Percentiles rank a stretch among this genome's conserved stretches.
Conservation (phyloP, 2,329 filamentous ascomycete species). For the Exophiala spinifera region DNA sequence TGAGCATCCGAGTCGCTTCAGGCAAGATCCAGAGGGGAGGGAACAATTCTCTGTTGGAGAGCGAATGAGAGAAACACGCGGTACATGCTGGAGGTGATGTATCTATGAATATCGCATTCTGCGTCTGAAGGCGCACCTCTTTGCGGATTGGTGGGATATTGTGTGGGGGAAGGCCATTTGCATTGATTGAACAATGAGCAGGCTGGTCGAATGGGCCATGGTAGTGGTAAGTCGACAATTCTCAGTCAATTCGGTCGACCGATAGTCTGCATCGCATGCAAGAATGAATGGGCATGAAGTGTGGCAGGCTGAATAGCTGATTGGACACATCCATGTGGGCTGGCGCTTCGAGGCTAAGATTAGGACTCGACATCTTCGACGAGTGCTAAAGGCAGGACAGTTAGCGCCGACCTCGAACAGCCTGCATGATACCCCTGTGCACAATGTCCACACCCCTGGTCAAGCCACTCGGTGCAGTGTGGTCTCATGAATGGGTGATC, state of each 20-base stretch:
- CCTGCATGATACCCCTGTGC: conserved; percentile 13
- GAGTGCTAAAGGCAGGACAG: conserved; percentile 16
- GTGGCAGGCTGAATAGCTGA: conserved; percentile 25
- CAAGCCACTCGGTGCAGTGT: conserved; percentile 4
- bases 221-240: conserved; percentile 12
- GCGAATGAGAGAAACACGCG: conserved; percentile 28
- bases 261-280: conserved; percentile 51
- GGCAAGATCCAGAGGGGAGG: conserved; percentile 20
- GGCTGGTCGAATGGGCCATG: conserved; percentile 21
- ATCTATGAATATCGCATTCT: conserved; percentile 31
- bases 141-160: conserved; percentile 24
- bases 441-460: conserved; percentile 2
- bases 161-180: conserved; percentile 16
- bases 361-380: conserved; percentile 19
- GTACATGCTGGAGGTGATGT: conserved; percentile 22
- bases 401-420: conserved; percentile 19
- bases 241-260: conserved; percentile 20
- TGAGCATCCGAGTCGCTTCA: conserved; percentile 23
- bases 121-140: conserved; percentile 24
- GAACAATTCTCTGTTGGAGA: conserved; percentile 19
- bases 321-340: conserved; percentile 16
- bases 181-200: conserved; percentile 21
- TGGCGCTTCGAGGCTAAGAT: conserved; percentile 26
- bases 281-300: conserved; percentile 50
- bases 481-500: background rate